Conservation (phyloP, 805 yeast species). For the Candida insectalens region DNA sequence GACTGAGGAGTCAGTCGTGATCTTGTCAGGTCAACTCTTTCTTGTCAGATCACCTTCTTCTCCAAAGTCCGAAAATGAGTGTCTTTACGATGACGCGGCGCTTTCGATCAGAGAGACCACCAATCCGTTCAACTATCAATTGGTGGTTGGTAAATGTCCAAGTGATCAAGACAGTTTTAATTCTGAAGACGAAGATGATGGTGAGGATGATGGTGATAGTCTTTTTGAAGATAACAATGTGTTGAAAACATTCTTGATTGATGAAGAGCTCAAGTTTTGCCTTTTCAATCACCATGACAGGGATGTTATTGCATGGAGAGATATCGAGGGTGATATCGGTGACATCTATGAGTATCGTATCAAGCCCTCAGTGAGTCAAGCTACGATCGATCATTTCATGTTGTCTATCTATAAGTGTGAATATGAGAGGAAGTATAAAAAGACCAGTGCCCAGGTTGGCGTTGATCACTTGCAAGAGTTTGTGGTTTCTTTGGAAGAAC, state of each 20-base stretch:
- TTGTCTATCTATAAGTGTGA: constrained; percentile 54
- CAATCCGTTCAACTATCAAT: constrained; percentile 55
- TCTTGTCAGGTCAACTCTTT: constrained; percentile 75
- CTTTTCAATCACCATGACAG: constrained; percentile 33
- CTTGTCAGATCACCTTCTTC: constrained; percentile 66
- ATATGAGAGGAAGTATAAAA: constrained; percentile 65
- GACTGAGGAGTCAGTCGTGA: constrained; percentile 50
- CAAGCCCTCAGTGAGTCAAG: constrained; percentile 45
- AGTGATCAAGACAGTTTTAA: constrained; percentile 42
- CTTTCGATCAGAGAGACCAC: constrained; percentile 63
- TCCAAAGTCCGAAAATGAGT: constrained; percentile 82
- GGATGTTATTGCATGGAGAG: constrained; percentile 67
- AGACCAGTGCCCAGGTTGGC: constrained; percentile 35
- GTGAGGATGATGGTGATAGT: constrained; percentile 25
- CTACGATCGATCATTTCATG: constrained; percentile 55
- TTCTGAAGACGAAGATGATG: constrained; percentile 41
- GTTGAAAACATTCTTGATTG: constrained; percentile 65
- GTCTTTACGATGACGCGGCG: constrained; percentile 72
- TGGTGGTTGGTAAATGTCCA: constrained; percentile 58
- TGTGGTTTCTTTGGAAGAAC: constrained; percentile 26
- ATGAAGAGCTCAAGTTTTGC: constrained; percentile 48
- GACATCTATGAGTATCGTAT: constrained; percentile 77
- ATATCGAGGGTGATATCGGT: constrained; percentile 76
- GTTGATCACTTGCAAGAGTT: constrained; percentile 49
- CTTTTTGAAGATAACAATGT: constrained; percentile 33